Conservation (phyloP, 305 asterid genomes). For the Fraxinus greggii region DNA sequence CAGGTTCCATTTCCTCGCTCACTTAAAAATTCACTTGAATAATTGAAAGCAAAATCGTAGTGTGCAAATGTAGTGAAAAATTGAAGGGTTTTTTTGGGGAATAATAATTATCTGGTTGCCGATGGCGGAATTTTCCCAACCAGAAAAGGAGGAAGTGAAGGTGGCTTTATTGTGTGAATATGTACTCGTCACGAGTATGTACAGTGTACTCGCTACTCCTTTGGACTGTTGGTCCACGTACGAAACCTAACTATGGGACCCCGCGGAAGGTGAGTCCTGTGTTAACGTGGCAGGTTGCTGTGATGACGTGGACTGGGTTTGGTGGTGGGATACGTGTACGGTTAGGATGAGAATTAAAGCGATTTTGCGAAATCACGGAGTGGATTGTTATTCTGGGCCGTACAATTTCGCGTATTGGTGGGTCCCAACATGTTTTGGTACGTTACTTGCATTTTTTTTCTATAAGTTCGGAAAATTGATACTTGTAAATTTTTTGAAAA, state of each 20-base stretch:
- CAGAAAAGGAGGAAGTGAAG: not conserved
- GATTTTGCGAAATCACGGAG: not conserved
- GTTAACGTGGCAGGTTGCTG: not conserved
- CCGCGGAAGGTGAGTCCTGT: not conserved
- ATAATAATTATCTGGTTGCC: not conserved
- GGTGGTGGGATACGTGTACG: not conserved
- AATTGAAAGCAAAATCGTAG: not conserved
- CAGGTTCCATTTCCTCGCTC: constrained; percentile 33
- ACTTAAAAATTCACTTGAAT: not conserved
- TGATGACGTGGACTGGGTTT: not conserved
- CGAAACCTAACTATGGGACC: not conserved
- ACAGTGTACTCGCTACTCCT: not conserved
- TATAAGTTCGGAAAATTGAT: no score
- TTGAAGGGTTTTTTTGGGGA: not conserved
- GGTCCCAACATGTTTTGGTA: not conserved
- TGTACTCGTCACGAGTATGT: not conserved
- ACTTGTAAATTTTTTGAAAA: no score
- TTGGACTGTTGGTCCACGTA: not conserved
- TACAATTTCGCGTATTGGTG: not conserved
- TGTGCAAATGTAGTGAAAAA: constrained; percentile 6
- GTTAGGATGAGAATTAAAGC: not conserved
- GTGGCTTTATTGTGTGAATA: not conserved
- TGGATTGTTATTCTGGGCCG: not conserved
- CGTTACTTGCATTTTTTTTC: not conserved
- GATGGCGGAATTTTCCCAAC: not conserved